phyloP scores from a whole-genome alignment of 2,329 filamentous ascomycete genomes.

The Aspergillus ochraceoroseus region DNA sequence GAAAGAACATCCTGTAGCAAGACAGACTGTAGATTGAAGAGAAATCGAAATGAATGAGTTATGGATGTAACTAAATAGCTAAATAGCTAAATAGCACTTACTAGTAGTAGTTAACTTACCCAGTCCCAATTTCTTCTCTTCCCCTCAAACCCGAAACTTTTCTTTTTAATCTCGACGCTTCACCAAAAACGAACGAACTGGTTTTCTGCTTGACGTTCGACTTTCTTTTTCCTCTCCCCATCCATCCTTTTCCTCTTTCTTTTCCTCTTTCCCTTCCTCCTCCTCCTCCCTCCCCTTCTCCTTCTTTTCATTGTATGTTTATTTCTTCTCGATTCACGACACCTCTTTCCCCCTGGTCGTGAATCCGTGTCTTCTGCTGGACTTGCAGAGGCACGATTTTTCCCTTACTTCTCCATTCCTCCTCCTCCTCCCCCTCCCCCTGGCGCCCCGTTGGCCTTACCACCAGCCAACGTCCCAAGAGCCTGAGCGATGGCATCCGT shows the following conservation, averaged over 20 bases:
- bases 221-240: conserved; percentile 28
- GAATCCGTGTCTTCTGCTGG: conserved; percentile 28
- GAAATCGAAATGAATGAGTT: no score
- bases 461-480: conserved; percentile 13
- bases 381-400: conserved; percentile 27
- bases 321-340: conserved; percentile 32
- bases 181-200: conserved; percentile 23
- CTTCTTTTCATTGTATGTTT: conserved; percentile 18
- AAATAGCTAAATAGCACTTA: conserved; percentile 4
- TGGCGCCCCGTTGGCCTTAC: conserved; percentile 29
- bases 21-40: conserved; percentile 8
- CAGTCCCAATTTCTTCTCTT: conserved; percentile 19
- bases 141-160: conserved; percentile 20
- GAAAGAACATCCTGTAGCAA: conserved; percentile 7
- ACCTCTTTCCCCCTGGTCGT: conserved; percentile 22
- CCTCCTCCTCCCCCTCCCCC: conserved; percentile 21
- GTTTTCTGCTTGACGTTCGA: conserved; percentile 19
- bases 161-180: conserved; percentile 30
- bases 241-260: conserved; percentile 27
- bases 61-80: no score
- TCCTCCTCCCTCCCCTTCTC: conserved; percentile 15
- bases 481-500: conserved; percentile 42
- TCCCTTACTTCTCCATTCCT: conserved; percentile 17
- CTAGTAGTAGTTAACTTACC: not conserved
- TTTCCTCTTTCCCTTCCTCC: conserved; percentile 22